Evolutionary conservation across 1,284 basidiomycete species (phyloP).

Genomic region (Rhodofomes roseus): DNA sequence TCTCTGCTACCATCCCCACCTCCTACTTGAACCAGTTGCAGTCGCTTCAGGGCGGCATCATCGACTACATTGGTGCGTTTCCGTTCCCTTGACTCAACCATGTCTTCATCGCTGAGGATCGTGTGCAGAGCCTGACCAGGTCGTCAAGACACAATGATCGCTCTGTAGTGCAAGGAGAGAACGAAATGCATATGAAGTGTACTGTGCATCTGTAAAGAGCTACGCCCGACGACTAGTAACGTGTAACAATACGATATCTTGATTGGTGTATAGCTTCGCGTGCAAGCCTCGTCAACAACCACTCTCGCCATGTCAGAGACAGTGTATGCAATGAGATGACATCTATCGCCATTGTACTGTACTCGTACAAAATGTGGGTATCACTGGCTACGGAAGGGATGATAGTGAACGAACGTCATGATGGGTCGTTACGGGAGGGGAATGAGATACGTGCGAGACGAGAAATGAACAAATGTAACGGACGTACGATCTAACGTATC

Average conservation of each 20-base stretch:
- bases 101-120: not conserved
- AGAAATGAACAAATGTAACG: not conserved
- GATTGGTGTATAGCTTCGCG: not conserved
- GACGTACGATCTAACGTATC: not conserved
- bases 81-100: not conserved
- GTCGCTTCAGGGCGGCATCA: conserved; percentile 33
- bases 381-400: not conserved
- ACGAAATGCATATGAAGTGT: not conserved
- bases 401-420: not conserved
- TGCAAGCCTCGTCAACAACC: too few relatives aligned
- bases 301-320: too few relatives aligned
- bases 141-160: conserved; percentile 41
- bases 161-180: not conserved
- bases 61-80: conserved; percentile 52
- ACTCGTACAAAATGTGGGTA: not conserved
- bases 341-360: not conserved
- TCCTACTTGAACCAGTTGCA: conserved; percentile 34
- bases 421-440: not conserved
- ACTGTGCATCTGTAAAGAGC: too few relatives aligned
- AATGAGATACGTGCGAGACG: not conserved
- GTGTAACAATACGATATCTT: not conserved
- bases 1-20: conserved; percentile 47
- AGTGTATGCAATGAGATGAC: too few relatives aligned
- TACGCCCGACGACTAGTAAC: too few relatives aligned
- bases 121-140: conserved; percentile 41